phyloP scores from a whole-genome alignment of 345 rosid species.

The Eucalyptus marginata region DNA sequence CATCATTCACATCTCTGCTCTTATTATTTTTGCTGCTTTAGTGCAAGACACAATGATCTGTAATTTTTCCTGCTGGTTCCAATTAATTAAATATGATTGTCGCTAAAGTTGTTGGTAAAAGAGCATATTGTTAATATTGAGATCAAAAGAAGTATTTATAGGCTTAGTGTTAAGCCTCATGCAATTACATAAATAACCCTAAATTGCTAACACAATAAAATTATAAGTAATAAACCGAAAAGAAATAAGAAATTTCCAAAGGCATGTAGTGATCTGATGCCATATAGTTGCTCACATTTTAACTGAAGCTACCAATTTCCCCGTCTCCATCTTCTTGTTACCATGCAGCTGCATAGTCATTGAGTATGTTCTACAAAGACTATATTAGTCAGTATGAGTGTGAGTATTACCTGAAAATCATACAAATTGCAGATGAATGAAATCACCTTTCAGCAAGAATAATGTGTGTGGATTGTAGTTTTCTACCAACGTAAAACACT shows the following conservation, averaged over 20 bases:
- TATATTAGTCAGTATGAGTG: not conserved
- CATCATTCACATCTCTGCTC: not conserved
- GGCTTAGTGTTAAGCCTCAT: not conserved
- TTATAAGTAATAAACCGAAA: not conserved
- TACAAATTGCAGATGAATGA: not conserved
- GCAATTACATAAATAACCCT: not conserved
- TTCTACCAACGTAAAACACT: not conserved
- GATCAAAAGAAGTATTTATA: not conserved
- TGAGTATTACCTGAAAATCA: not conserved
- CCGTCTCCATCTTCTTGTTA: not conserved
- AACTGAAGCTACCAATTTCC: not conserved
- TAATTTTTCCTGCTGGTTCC: not conserved
- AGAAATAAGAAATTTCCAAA: not conserved
- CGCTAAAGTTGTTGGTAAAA: not conserved
- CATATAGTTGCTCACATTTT: not conserved
- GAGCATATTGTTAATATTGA: not conserved
- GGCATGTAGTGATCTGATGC: not conserved
- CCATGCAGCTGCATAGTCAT: not conserved
- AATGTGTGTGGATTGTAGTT: not conserved
- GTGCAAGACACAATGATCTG: not conserved
- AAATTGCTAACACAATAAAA: not conserved
- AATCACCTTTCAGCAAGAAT: not conserved
- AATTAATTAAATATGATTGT: not conserved
- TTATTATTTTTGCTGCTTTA: not conserved
- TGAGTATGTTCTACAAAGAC: not conserved